Conservation (phyloP, 495 filamentous ascomycete genomes). For the Aspergillus egyptiacus region DNA sequence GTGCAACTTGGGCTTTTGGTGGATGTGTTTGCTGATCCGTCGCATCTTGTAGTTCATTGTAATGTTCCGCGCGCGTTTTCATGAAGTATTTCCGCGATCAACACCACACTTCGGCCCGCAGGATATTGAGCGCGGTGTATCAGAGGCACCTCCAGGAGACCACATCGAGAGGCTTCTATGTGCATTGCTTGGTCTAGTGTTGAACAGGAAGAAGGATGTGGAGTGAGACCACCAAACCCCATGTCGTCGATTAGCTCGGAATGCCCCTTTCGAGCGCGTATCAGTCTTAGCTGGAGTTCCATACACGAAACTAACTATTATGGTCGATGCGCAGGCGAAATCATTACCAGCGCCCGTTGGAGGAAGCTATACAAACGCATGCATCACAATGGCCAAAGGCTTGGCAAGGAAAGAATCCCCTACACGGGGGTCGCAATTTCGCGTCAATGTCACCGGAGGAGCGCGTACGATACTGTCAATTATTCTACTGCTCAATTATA, state of each 20-base stretch:
- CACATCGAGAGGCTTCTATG: constrained; percentile 84
- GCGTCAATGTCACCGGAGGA: constrained; percentile 69
- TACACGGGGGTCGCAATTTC: constrained; percentile 73
- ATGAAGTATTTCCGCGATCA: constrained; percentile 79
- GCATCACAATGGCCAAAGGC: constrained; percentile 80
- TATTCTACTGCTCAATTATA: too few species aligned
- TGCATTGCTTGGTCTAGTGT: constrained; percentile 75
- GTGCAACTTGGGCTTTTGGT: constrained; percentile 22
- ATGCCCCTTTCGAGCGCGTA: background rate
- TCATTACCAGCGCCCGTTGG: constrained; percentile 86
- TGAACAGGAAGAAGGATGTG: constrained; percentile 96
- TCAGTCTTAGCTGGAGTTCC: background rate
- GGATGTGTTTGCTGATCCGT: constrained; percentile 36
- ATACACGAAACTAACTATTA: constrained; percentile 1
- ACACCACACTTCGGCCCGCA: constrained; percentile 86
- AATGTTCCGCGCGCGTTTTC: constrained; percentile 93
- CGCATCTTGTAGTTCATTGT: constrained; percentile 75
- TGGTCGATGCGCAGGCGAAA: constrained; percentile 26
- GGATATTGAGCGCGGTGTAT: constrained; percentile 83
- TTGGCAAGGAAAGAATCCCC: constrained; percentile 82
- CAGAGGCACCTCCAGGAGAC: constrained; percentile 70
- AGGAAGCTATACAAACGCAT: constrained; percentile 85
- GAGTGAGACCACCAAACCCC: constrained; percentile 63
- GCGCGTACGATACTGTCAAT: too few species aligned
- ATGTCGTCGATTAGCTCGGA: background rate